Base-by-base conservation (phyloP, 495 filamentous ascomycete genomes). In the Neurospora hispaniola region DNA sequence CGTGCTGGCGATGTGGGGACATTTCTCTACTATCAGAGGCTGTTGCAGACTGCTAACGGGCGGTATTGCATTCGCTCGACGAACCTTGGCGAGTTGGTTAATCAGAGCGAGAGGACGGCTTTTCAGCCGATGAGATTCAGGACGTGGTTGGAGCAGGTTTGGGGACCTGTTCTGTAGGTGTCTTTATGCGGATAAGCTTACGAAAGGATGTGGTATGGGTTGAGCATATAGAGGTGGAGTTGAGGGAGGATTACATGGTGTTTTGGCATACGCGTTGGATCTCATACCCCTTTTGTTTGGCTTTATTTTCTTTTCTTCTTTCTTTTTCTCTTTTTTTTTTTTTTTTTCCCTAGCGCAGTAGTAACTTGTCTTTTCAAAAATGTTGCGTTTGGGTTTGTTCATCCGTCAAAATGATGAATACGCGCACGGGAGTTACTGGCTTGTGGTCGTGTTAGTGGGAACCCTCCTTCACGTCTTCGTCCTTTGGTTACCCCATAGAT, bases 31-130 rank as follows among this genome's bases (percentile, higher is more conserved):
- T 81, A 84, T 71, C 85, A 87, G 66, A 75, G 83, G 41, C 78
- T 88, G 68, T 75, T 87, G 9, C 84, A 86, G 46, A 85, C 83
- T 8, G 85, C 86, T 41, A 80, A 85, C 38, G 86, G 85, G 8
- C 80, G 86, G 23, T 87, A 88, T 59, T 80, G 81, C 16, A 84
- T 87, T 39, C 78, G 78, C 27, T 75, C 81, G 41, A 66, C 82
- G 11, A 87, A 87, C 71, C 78, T 87, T 38, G 85, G 85, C 74
- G 75, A 81, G 1, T 66, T 72, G 43, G 77, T 83, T 20, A 83
- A 85, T 48, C 77, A 81, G 31, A 82, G 81, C 76, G 77, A 80
- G 11, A 74, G 76, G 3, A 81, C 83, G 2, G 76, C 82, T 7
- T 69, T 86, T 27, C 79, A 83, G 62, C 85, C 88, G 11, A 74